Base-by-base conservation (phyloP, 805 yeast species). In the Kluyveromyces aestuarii region DNA sequence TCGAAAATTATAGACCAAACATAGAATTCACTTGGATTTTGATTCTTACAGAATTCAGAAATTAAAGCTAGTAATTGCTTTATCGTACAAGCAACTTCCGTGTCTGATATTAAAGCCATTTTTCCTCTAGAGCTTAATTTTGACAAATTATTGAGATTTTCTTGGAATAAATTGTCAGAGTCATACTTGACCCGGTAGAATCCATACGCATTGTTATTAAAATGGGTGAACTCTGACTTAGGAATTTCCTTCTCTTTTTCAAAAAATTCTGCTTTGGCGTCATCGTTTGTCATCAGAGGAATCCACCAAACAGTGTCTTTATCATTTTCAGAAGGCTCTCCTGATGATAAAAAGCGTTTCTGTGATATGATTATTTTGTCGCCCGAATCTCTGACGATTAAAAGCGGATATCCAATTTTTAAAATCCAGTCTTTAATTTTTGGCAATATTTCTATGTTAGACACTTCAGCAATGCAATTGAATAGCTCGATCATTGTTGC, bases 401-500 rank as follows among this genome's bases (percentile, higher is more conserved):
- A 56, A 27, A 83, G 71, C 4, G 95, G 96, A 68, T 71, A 86
- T 6, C 96, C 96, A 45, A 82, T 76, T 52, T 79, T 74, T 47
- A 75, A 72, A 54, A 84, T 84, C 95, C 95, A 87, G 18, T 77
- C 69, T 50, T 76, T 75, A 82, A 87, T 82, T 59, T 80, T 73
- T 25, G 61, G 49, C 51, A 71, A 71, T 37, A 87, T 77, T 46
- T 86, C 81, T 58, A 74, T 68, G 21, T 84, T 84, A 2, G 85
- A 73, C 13, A 73, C 84, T 48, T 76, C 82, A 46, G 81, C 67
- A 30, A 87, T 70, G 2, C 86, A 77, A 41, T 67, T 67, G 89
- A 93, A 87, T 50, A 87, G 73, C 56, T 87, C 90, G 40, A 72
- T 74, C 40, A 93, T 82, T 33, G 78, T 79, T 27, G 93, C 88